Evolutionary conservation across 306 rosid genomes (phyloP).

Genomic region (Trifolium subterraneum): DNA sequence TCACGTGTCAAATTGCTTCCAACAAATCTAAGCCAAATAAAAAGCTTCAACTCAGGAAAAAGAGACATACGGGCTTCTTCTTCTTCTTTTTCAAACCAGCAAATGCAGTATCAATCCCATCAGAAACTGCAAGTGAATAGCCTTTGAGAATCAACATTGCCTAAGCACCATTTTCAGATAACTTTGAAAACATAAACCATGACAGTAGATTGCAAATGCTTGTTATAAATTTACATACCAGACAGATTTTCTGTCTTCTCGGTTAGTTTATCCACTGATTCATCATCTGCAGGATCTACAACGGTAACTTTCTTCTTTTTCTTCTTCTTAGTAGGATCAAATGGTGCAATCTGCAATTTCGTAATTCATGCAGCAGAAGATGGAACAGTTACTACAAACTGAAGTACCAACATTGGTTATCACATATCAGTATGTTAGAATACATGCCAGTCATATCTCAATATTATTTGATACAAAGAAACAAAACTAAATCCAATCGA

Average conservation of each 20-base stretch:
- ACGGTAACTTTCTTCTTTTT: conserved; percentile 65
- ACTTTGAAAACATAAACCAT: conserved; percentile 16
- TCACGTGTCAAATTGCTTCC: conserved; percentile 29
- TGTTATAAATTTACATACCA: conserved; percentile 49
- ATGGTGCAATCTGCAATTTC: conserved; percentile 74
- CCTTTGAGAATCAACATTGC: conserved; percentile 24
- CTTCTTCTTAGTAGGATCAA: conserved; percentile 95
- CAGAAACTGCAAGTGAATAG: conserved; percentile 70
- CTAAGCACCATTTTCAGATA: conserved; percentile 14
- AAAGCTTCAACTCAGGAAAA: background rate
- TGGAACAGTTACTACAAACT: background rate
- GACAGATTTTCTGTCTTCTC: conserved; percentile 85
- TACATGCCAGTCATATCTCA: background rate
- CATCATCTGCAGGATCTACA: conserved; percentile 59
- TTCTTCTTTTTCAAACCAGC: conserved; percentile 94
- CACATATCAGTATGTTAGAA: background rate
- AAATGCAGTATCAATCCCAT: conserved; percentile 74
- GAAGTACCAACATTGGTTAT: background rate
- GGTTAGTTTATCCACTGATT: conserved; percentile 72
- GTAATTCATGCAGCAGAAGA: conserved; percentile 8
- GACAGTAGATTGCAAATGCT: background rate
- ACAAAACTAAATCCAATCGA: background rate
- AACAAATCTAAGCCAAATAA: conserved; percentile 31
- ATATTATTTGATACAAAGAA: too few relatives aligned
- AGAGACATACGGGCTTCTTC: conserved; percentile 78